phyloP scores from a whole-genome alignment of 1,139 yeast genomes.

The Suhomyces bribrorum region DNA sequence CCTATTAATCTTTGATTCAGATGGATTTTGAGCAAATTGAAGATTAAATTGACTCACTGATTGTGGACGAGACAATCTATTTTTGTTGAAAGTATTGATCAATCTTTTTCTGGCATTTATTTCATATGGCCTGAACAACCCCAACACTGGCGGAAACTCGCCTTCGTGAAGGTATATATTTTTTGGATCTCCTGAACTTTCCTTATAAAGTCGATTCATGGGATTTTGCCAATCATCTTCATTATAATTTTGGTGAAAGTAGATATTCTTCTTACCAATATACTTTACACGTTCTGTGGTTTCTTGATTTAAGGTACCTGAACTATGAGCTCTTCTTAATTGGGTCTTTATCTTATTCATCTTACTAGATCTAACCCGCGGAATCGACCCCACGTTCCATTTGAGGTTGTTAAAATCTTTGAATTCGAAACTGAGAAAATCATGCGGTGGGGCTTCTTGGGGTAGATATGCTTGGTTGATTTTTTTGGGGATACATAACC shows the following conservation, averaged over 20 bases:
- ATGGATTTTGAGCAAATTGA: constrained; percentile 7
- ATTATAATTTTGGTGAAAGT: constrained; percentile 24
- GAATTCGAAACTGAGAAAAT: constrained; percentile 33
- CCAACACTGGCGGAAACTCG: constrained; percentile 43
- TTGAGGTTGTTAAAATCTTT: constrained; percentile 27
- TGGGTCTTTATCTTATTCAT: constrained; percentile 15
- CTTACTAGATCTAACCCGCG: constrained; percentile 29
- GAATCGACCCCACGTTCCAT: constrained; percentile 52
- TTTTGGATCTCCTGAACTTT: constrained; percentile 23
- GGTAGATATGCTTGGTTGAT: constrained; percentile 29
- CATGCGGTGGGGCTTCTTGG: constrained; percentile 5
- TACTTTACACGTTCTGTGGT: constrained; percentile 14
- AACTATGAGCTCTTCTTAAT: constrained; percentile 9
- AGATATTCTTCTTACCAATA: constrained; percentile 23
- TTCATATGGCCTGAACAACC: constrained; percentile 57
- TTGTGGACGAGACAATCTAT: constrained; percentile 6
- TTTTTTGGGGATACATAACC: constrained; percentile 30
- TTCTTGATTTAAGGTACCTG: constrained; percentile 6
- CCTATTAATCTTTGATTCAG: constrained; percentile 5
- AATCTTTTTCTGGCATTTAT: constrained; percentile 43
- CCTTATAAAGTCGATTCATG: constrained; percentile 24
- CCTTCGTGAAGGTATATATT: constrained; percentile 35
- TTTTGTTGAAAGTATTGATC: constrained; percentile 26
- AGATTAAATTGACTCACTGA: not conserved
- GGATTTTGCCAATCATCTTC: constrained; percentile 18